Conservation (phyloP, 805 yeast genomes). For the Wickerhamomyces queroliae region DNA sequence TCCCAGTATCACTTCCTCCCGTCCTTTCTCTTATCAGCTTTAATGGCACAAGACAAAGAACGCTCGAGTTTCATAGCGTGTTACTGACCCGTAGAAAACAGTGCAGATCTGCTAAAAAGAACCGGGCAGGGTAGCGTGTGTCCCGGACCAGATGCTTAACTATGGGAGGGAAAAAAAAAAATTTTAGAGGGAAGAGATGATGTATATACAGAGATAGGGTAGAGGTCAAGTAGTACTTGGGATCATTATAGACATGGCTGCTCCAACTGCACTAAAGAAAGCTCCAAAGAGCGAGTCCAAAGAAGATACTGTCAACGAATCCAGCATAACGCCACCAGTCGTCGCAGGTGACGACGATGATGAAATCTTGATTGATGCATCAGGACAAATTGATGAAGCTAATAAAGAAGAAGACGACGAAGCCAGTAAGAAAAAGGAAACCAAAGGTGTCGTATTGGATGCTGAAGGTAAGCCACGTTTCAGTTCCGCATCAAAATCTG, state of each 20-base stretch:
- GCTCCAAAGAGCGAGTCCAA: not conserved
- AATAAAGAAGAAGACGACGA: constrained; percentile 8
- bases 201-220: no score
- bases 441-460: constrained; percentile 41
- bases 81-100: no score
- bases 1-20: no score
- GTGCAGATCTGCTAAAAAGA: no score
- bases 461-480: constrained; percentile 87
- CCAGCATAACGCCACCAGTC: constrained; percentile 1
- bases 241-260: constrained; percentile 31
- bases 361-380: constrained; percentile 33
- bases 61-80: no score
- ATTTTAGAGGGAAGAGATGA: not conserved
- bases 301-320: constrained; percentile 4
- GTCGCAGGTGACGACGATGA: constrained; percentile 25
- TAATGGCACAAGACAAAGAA: no score
- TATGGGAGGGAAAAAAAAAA: not conserved
- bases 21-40: no score
- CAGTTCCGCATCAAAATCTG: constrained; percentile 58
- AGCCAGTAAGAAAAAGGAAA: constrained; percentile 18
- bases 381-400: constrained; percentile 19
- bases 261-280: constrained; percentile 35
- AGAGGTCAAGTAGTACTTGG: not conserved
- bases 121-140: not conserved
- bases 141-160: not conserved